Evolutionary conservation across 805 yeast genomes (phyloP), one percentile per base, ranked within the genome.

Genomic region (Ascoidea tarda): DNA sequence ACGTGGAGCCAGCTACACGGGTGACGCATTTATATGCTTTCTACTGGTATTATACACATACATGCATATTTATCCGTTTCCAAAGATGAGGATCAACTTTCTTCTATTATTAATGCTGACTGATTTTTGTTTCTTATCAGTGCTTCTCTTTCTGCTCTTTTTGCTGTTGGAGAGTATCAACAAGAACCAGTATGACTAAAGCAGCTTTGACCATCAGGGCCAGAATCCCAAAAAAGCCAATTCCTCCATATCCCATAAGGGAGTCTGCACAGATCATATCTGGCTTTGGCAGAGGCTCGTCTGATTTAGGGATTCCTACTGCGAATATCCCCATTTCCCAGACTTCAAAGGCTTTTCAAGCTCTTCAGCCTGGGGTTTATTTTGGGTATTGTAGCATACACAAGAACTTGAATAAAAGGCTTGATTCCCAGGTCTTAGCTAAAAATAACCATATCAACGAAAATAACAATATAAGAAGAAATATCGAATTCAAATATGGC

Each of bases 201-300:
- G 28, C 28, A 21, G 28, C 28, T 21, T 10, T 38, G 44, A 38
- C 8, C 14, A 14, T 38, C 14, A 38, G 44, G 28, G 50, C 48
- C 6, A 49, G 45, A 21, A 68, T 75, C 14, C 77, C 80, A 5
- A 66, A 68, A 3, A 60, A 66, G 0, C 80, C 79, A 2, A 50
- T 52, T 6, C 56, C 69, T 0, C 78, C 79, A 6, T 71, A 60
- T 44, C 90, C 90, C 0, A 70, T 75, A 0, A 65, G 73, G 4
- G 67, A 73, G 5, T 66, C 63, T 14, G 69, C 82, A 12, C 69
- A 70, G 33, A 74, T 86, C 32, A 73, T 82, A 16, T 74, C 90
- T 33, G 99, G 99, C 0, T 93, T 87, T 67, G 99, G 99, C 5
- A 76, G 99, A 52, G 99, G 99, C 0, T 87, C 97, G 0, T 66